phyloP scores from a whole-genome alignment of 257 asterid genomes.

The Penstemon eatonii region DNA sequence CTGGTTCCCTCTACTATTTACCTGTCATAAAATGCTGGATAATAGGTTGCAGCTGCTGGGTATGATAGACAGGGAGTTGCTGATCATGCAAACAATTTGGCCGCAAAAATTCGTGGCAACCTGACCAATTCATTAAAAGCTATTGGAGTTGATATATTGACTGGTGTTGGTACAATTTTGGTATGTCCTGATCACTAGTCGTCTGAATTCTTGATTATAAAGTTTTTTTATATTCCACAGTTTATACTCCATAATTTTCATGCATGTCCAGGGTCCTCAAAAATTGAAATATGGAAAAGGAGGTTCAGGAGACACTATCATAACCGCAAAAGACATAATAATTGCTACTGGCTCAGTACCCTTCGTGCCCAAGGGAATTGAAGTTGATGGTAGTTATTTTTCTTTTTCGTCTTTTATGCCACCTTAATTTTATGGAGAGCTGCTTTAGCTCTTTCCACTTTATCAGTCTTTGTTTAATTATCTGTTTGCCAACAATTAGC shows the following conservation, averaged over 20 bases:
- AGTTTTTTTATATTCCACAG: too few species aligned
- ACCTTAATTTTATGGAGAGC: constrained; percentile 21
- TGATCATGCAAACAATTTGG: constrained; percentile 89
- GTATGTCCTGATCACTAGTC: constrained; percentile 42
- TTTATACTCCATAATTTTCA: constrained; percentile 21
- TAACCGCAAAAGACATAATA: constrained; percentile 24
- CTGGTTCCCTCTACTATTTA: constrained; percentile 17
- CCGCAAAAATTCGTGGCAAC: constrained; percentile 81
- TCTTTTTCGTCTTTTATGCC: constrained; percentile 28
- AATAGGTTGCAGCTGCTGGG: constrained; percentile 86
- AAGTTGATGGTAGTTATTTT: constrained; percentile 47
- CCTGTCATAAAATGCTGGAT: constrained; percentile 28
- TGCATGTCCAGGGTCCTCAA: constrained; percentile 78
- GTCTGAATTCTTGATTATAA: constrained; percentile 5
- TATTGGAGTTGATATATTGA: constrained; percentile 93
- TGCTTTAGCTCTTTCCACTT: neutral
- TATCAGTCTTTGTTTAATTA: too few species aligned
- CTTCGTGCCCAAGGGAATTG: too few species aligned
- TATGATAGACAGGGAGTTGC: constrained; percentile 93
- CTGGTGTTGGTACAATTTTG: constrained; percentile 83
- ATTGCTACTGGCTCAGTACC: too few species aligned
- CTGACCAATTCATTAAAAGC: constrained; percentile 90
- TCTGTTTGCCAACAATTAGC: too few species aligned
- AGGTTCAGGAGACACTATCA: constrained; percentile 56
- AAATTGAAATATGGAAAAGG: constrained; percentile 76